phyloP scores from a whole-genome alignment of 2,329 filamentous ascomycete species.

The Botrytis squamosa region DNA sequence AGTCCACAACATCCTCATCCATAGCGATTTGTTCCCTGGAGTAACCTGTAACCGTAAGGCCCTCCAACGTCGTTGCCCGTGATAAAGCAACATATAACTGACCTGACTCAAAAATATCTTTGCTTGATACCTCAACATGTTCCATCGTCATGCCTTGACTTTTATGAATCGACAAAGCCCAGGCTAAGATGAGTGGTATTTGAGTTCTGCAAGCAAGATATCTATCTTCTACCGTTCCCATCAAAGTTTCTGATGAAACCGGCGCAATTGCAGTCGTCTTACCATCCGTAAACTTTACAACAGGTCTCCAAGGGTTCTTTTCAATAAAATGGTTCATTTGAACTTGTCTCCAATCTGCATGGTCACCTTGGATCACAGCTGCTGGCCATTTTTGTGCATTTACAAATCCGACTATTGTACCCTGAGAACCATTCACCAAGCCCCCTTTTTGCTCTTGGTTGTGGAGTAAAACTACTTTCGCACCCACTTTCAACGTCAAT shows the following conservation, averaged over 20 bases:
- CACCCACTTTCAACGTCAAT: constrained; percentile 32
- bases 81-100: constrained; percentile 36
- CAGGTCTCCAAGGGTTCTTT: constrained; percentile 9
- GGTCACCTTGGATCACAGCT: background rate
- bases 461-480: constrained; percentile 34
- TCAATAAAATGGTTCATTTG: constrained; percentile 10
- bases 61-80: constrained; percentile 30
- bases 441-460: constrained; percentile 28
- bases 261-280: constrained; percentile 20
- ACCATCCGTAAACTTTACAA: constrained; percentile 33
- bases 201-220: constrained; percentile 41
- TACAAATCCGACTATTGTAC: constrained; percentile 31
- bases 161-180: constrained; percentile 96
- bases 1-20: constrained; percentile 33
- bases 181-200: constrained; percentile 81
- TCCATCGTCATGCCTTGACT: constrained; percentile 79
- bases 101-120: constrained; percentile 34
- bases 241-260: constrained; percentile 20
- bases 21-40: constrained; percentile 25
- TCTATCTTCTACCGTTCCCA: constrained; percentile 20
- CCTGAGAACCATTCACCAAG: constrained; percentile 37
- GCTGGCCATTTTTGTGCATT: constrained; percentile 17
- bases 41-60: constrained; percentile 32
- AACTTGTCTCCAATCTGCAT: background rate
- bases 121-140: constrained; percentile 32